Percentiles rank a stretch among this genome's conserved stretches.
phyloP scores from a whole-genome alignment of 2,329 filamentous ascomycete genomes.

The Onygenales sp. region DNA sequence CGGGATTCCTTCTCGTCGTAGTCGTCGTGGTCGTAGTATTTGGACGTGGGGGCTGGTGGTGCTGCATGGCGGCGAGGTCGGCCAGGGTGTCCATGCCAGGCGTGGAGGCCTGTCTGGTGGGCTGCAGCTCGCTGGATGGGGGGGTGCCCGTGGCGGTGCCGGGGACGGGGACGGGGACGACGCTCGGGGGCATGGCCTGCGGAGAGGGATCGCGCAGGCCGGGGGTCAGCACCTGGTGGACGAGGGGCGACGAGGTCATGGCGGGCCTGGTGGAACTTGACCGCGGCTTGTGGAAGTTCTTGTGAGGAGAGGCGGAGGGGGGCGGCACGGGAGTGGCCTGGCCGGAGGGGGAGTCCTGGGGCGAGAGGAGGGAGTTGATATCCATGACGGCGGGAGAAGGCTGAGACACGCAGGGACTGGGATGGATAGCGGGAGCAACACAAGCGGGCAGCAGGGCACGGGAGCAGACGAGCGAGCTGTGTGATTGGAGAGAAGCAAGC shows the following conservation, averaged over 20 bases:
- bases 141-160: slow-evolving; percentile 26
- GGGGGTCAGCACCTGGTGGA: slow-evolving; percentile 33
- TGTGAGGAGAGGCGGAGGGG: slow-evolving; percentile 24
- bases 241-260: slow-evolving; percentile 33
- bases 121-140: slow-evolving; percentile 22
- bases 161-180: slow-evolving; percentile 17
- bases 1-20: slow-evolving; percentile 29
- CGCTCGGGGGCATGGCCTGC: slow-evolving; percentile 23
- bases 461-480: no score
- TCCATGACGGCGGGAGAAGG: slow-evolving; percentile 24
- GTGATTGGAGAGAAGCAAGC: no score
- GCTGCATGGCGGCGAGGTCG: slow-evolving; percentile 39
- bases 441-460: no score
- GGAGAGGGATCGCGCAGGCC: slow-evolving; percentile 28
- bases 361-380: slow-evolving; percentile 38
- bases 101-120: slow-evolving; percentile 33
- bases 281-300: slow-evolving; percentile 27
- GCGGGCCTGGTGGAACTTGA: slow-evolving; percentile 22
- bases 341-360: slow-evolving; percentile 31
- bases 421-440: neutral
- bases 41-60: slow-evolving; percentile 32
- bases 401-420: neutral
- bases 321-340: slow-evolving; percentile 19
- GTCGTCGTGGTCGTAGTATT: slow-evolving; percentile 29
- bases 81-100: slow-evolving; percentile 41